Base-by-base conservation (phyloP, 108 stramenopile species). In the Skeletonema grethae region DNA sequence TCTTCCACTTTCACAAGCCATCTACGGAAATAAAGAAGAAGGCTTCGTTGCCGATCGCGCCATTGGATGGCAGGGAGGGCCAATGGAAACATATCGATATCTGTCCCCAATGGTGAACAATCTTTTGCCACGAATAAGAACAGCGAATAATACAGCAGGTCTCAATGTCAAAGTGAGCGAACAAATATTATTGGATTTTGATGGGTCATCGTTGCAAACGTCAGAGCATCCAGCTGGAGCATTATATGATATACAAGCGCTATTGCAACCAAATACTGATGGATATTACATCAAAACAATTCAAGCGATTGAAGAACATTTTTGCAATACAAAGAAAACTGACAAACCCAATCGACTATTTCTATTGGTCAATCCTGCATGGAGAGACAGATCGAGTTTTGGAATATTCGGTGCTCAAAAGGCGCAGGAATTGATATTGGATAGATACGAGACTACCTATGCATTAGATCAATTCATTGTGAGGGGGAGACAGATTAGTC, bases 51-150 rank as follows among this genome's bases (percentile, higher is more conserved):
- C 75, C 0, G 69, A 69, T 34, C 61, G 76, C 12, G 76, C 76
- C 53, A 77, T 77, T 34, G 76, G 76, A 18, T 77, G 76, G 76
- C 76, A 77, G 55, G 76, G 76, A 12, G 76, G 76, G 8, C 76
- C 76, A 13, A 63, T 57, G 41, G 76, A 77, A 57, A 77, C 76
- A 12, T 65, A 50, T 31, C 70, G 76, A 9, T 77, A 65, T 65
- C 12, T 77, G 36, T 65, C 70, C 22, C 76, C 76, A n/a, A 57
- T 77, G 34, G 53, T 35, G 7, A 22, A 20, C 10, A 38, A 28
- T 30, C 30, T 76, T n/a, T 55, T 76, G 10, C 28, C 57, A 34
- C n/a, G 46, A 12, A 59, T 76, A 9, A 32, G 24, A 22, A 59
- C 39, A 22, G 29, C 57, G 25, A 30, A 39, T 20, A 65, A 63